Evolutionary conservation across 768 basidiomycete species (phyloP), one percentile per base, ranked within the genome.

Genomic region (Lactarius psammicola): DNA sequence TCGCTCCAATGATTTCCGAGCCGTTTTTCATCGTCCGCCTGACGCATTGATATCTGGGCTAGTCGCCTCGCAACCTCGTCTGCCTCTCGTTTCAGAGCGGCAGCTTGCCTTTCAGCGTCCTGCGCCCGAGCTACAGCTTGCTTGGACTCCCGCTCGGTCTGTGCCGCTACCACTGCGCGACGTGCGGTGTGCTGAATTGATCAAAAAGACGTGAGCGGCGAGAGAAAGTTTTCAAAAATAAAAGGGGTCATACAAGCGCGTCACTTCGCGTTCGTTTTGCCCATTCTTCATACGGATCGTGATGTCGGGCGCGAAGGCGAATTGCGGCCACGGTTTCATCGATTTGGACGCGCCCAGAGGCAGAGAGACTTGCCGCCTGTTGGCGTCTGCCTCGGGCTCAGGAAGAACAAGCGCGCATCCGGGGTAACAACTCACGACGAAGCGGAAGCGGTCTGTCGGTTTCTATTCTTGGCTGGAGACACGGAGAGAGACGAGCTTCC

Each of bases 261-360:
- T 84, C 82, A 55, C 76, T 78, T 30, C 76, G 76, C 20, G 80
- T 75, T 64, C 80, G 75, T 63, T 81, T 81, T 73, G 83, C 83
- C 77, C 82, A 80, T 40, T 84, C 82, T 69, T 83, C 81, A 55
- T 80, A 81, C 2, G 79, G 79, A 67, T 83, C 83, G 31, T 76
- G 72, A 62, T 84, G 75, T 59, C 75, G 75, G 3, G 80, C 75
- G 10, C 76, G 77, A 31, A 82, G 74, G 15, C 79, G 78, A 20
- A 83, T 80, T 1, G 82, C 79, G 1, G 80, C 79, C 1, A 84
- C 72, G 0, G 80, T 80, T 33, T 84, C 82, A 56, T 81, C 77
- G 36, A 81, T 73, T 56, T 78, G 70, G 9, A 76, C 71, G 33
- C 74, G 70, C 64, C 81, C 49, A 38, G 67, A 59, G 31, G 38